phyloP scores from a whole-genome alignment of 1,284 basidiomycete species.

The Cryptococcus depauperatus region DNA sequence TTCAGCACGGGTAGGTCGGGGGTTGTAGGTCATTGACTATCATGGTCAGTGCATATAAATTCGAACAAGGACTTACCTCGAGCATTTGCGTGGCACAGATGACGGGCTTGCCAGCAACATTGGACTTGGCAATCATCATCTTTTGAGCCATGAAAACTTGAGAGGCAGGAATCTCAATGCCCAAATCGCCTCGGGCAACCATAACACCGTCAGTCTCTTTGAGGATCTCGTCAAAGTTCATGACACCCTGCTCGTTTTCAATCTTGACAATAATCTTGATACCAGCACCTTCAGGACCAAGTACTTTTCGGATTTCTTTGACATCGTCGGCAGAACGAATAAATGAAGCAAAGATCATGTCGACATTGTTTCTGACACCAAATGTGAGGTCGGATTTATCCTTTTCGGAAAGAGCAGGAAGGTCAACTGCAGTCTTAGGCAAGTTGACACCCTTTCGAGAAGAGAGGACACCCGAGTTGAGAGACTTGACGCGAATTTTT shows the following conservation, averaged over 20 bases:
- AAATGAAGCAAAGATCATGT: conserved; percentile 98
- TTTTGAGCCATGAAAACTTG: conserved; percentile 98
- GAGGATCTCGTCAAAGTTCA: conserved; percentile 95
- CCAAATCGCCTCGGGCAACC: conserved; percentile 96
- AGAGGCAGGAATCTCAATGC: conserved; percentile 95
- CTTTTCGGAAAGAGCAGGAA: conserved; percentile 95
- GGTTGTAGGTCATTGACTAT: conserved; percentile 98
- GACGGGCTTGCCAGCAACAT: conserved; percentile 90
- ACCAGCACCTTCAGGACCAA: conserved; percentile 81
- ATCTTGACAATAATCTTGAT: conserved; percentile 99
- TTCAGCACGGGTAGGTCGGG: conserved; percentile 91
- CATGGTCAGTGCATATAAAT: conserved; percentile 32
- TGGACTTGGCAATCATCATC: conserved; percentile 99
- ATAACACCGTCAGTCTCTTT: conserved; percentile 91
- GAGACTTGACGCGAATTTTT: conserved; percentile 73
- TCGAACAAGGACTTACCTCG: conserved; percentile 53
- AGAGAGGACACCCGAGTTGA: conserved; percentile 89
- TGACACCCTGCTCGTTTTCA: conserved; percentile 94
- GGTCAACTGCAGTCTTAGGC: conserved; percentile 94
- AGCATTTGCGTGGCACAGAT: conserved; percentile 99
- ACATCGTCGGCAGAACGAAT: conserved; percentile 91
- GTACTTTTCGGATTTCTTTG: conserved; percentile 76
- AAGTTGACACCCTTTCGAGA: conserved; percentile 99
- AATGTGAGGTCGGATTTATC: conserved; percentile 93
- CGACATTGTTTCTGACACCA: conserved; percentile 94